Evolutionary conservation across 169 alveolate genomes (phyloP).

Genomic region (Plasmodium gonderi): DNA sequence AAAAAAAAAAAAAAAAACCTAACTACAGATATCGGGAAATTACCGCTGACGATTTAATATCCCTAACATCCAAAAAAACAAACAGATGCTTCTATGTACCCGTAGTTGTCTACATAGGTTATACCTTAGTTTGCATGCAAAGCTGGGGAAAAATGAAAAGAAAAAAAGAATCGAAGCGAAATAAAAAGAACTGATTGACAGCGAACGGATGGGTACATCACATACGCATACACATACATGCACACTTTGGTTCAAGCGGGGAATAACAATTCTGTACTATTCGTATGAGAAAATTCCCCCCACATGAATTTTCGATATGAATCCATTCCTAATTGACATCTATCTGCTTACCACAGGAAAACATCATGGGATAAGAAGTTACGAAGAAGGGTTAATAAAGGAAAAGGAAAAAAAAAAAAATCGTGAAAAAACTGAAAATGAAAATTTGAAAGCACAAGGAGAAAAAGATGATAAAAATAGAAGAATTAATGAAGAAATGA

Average conservation of each 20-base stretch:
- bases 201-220: too few species aligned
- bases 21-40: conserved; percentile 4
- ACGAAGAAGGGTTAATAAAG: conserved; percentile 18
- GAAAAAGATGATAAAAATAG: conserved; percentile 15
- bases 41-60: conserved; percentile 46
- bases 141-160: too few species aligned
- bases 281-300: background rate
- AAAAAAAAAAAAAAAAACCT: background rate
- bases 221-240: too few species aligned
- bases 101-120: conserved; percentile 45
- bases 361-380: background rate
- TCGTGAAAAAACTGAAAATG: conserved; percentile 4
- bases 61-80: conserved; percentile 24
- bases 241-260: too few species aligned
- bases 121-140: background rate
- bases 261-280: too few species aligned
- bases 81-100: conserved; percentile 67
- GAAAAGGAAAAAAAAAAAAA: conserved; percentile 3
- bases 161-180: too few species aligned
- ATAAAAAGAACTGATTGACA: background rate
- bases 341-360: background rate
- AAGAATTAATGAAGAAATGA: conserved; percentile 5
- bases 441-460: conserved; percentile 3
- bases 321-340: too few species aligned
- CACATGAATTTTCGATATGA: background rate